These are phyloP conservation scores for Verticillium dahliae DNA, from an alignment of 2,329 filamentous ascomycete genomes.

Conservation along the genomic window DNA sequence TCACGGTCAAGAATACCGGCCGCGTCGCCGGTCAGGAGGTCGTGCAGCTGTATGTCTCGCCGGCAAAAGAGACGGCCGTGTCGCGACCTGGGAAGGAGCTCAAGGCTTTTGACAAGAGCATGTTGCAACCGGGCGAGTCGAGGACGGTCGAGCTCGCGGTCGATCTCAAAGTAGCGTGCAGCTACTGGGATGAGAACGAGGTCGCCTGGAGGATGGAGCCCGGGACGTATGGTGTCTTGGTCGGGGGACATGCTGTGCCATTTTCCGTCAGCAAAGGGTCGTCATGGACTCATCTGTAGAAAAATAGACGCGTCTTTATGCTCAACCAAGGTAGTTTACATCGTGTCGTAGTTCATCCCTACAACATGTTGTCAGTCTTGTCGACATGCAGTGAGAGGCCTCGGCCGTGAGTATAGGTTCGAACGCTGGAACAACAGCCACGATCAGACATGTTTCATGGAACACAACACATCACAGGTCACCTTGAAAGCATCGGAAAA, in stretches of 20 bases:
- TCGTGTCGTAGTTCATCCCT: too few species aligned
- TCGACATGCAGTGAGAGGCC: too few species aligned
- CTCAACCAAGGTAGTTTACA: too few species aligned
- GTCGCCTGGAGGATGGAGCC: constrained; percentile 7
- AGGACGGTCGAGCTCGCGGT: constrained; percentile 3
- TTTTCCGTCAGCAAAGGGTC: constrained; percentile 1
- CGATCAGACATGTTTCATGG: neutral
- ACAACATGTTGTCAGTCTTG: too few species aligned
- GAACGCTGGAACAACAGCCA: constrained; percentile 5
- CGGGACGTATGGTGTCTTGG: constrained; percentile 4
- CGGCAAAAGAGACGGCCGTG: neutral
- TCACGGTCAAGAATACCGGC: constrained; percentile 36
- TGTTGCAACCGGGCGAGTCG: neutral
- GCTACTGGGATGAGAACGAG: constrained; percentile 7
- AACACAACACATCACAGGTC: neutral
- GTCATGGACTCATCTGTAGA: constrained; percentile 4
- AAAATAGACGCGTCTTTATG: too few species aligned
- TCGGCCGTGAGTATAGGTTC: too few species aligned
- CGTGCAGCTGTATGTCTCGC: constrained; percentile 22
- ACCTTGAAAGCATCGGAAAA: neutral
- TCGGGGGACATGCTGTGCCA: constrained; percentile 1
- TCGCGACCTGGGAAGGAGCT: constrained; percentile 11
- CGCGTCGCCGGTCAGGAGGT: constrained; percentile 17
- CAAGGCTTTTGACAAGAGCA: constrained; percentile 11
- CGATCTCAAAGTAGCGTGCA: constrained; percentile 6